Conservation (phyloP, 2,329 filamentous ascomycete genomes). For the Talaromyces pinophilus region DNA sequence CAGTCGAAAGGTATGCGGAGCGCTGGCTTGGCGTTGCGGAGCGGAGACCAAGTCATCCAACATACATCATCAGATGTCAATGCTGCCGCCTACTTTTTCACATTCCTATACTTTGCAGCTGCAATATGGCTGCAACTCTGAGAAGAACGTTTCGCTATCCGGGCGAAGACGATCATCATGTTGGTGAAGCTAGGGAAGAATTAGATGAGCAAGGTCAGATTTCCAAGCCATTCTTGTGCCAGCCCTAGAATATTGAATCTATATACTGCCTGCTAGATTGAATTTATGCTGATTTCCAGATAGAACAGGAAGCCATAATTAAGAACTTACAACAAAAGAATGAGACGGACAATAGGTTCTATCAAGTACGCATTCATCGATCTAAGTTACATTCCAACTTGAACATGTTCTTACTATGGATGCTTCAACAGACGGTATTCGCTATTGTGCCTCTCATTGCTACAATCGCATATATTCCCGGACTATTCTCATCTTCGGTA, state of each 20-base stretch:
- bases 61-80: slow-evolving; percentile 10
- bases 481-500: slow-evolving; percentile 31
- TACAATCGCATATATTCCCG: slow-evolving; percentile 35
- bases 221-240: background rate
- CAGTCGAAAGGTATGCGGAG: slow-evolving; percentile 6
- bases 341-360: slow-evolving; percentile 43
- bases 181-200: slow-evolving; percentile 55
- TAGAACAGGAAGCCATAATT: slow-evolving; percentile 48
- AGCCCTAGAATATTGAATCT: background rate
- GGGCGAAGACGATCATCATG: slow-evolving; percentile 47
- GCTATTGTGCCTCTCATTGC: slow-evolving; percentile 40
- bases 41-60: slow-evolving; percentile 1
- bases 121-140: slow-evolving; percentile 57
- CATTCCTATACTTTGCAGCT: background rate
- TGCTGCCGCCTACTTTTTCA: background rate
- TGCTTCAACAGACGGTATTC: slow-evolving; percentile 36
- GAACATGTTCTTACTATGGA: slow-evolving; percentile 14
- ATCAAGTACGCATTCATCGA: slow-evolving; percentile 37
- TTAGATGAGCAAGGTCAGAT: slow-evolving; percentile 72
- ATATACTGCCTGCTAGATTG: too few relatives aligned
- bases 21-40: slow-evolving; percentile 20
- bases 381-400: background rate
- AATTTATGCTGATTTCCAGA: slow-evolving; percentile 20
- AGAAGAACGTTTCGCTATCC: slow-evolving; percentile 79
- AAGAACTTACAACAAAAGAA: slow-evolving; percentile 39